A percentile compares a stretch with the other conserved stretches of the same genome.
Evolutionary conservation across 139 green algal species (phyloP).

Genomic region (Pseudopediastrum boryanum): DNA sequence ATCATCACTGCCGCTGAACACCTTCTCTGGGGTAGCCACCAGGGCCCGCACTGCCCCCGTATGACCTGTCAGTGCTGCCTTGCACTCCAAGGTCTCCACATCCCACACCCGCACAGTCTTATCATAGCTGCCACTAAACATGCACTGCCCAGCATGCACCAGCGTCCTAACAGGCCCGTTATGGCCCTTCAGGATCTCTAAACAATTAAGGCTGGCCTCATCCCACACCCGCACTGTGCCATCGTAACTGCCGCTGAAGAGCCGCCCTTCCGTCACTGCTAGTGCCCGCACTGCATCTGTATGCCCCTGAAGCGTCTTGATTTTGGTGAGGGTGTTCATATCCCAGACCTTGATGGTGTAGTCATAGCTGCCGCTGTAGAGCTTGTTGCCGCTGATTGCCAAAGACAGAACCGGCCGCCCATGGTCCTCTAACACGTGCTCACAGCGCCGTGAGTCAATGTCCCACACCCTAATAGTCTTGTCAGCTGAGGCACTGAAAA

Average conservation of each 20-base stretch:
- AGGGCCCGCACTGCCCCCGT: conserved; percentile 84
- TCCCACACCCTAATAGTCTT: conserved; percentile 95
- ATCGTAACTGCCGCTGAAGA: conserved; percentile 87
- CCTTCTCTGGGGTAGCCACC: conserved; percentile 63
- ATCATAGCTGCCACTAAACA: conserved; percentile 91
- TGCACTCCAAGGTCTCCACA: conserved; percentile 63
- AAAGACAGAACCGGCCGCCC: conserved; percentile 89
- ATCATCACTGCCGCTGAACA: conserved; percentile 93
- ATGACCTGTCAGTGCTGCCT: conserved; percentile 71
- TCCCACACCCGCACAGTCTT: conserved; percentile 92
- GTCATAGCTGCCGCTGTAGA: conserved; percentile 94
- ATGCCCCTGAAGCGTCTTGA: conserved; percentile 85
- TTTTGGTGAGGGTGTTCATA: conserved; percentile 67
- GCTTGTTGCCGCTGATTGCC: conserved; percentile 69
- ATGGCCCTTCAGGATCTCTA: conserved; percentile 82
- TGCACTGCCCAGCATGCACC: conserved; percentile 65
- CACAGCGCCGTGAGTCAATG: conserved; percentile 63
- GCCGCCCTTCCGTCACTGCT: conserved; percentile 58
- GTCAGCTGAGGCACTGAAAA: conserved; percentile 91
- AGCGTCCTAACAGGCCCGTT: conserved; percentile 88
- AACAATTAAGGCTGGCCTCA: conserved; percentile 69
- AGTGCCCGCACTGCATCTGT: conserved; percentile 90
- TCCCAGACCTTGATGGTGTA: conserved; percentile 93
- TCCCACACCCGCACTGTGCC: conserved; percentile 86
- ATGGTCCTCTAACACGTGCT: conserved; percentile 91